These are phyloP conservation scores for Odonthalia washingtoniensis DNA, from an alignment of 31 red algal species.

Conservation along the genomic window DNA sequence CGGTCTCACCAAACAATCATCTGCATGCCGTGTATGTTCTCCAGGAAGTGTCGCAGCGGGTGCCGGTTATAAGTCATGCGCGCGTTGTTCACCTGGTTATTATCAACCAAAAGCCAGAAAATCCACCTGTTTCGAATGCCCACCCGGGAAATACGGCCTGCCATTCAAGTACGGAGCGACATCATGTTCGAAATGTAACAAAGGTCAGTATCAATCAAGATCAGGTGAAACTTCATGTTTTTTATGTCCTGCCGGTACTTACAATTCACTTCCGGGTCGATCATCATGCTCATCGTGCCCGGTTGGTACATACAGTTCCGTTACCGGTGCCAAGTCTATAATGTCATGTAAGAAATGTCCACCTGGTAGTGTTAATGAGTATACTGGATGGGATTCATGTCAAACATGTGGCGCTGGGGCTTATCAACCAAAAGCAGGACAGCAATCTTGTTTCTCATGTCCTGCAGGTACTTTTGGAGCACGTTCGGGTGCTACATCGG, in stretches of 20 bases:
- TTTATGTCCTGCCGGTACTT: constrained; percentile 9
- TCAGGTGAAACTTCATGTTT: constrained; percentile 1
- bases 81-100: too few relatives aligned
- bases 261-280: background rate
- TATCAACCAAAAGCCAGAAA: too few relatives aligned
- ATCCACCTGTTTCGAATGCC: background rate
- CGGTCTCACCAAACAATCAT: too few relatives aligned
- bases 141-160: background rate
- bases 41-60: too few relatives aligned
- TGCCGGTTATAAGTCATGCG: too few relatives aligned
- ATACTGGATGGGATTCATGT: background rate
- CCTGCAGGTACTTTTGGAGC: constrained; percentile 32
- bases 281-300: constrained; percentile 37
- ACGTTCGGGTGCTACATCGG: background rate
- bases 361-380: background rate
- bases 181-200: background rate
- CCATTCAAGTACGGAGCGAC: background rate
- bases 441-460: constrained; percentile 26
- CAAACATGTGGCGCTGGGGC: constrained; percentile 7
- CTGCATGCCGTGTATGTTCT: too few relatives aligned
- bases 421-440: constrained; percentile 19
- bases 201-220: background rate
- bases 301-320: constrained; percentile 16
- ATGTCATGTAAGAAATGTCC: constrained; percentile 32
- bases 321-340: background rate